Percentiles rank a stretch among this genome's conserved stretches.
Evolutionary conservation across 305 asterid species (phyloP).

Genomic region (Fraxinus greggii): DNA sequence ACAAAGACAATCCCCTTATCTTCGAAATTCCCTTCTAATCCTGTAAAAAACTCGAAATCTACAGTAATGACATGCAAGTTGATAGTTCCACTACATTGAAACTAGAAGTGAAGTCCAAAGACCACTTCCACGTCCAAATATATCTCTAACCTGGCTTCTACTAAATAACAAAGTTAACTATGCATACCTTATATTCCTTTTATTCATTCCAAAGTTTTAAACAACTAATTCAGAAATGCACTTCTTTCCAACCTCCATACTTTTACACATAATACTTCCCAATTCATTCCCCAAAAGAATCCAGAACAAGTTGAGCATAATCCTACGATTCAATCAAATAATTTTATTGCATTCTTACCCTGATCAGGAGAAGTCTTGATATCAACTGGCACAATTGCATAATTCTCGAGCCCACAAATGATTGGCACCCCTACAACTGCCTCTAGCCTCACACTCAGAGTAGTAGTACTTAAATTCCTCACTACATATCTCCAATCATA

Average conservation of each 20-base stretch:
- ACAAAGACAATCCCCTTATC: neutral
- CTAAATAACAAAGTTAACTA: neutral
- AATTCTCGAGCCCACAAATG: conserved; percentile 90
- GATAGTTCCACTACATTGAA: neutral
- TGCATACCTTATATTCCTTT: neutral
- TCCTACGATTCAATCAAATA: neutral
- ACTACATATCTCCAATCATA: conserved; percentile 76
- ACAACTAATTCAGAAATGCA: neutral
- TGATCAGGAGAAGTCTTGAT: conserved; percentile 71
- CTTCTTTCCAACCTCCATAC: conserved; percentile 7
- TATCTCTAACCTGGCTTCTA: neutral
- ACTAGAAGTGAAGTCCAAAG: neutral
- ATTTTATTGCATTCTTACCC: conserved; percentile 41
- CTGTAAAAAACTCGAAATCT: neutral
- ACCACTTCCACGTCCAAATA: neutral
- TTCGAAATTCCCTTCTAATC: neutral
- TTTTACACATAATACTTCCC: neutral
- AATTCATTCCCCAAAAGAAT: neutral
- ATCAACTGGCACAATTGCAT: conserved; percentile 85
- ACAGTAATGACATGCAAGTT: neutral
- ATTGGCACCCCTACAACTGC: conserved; percentile 69
- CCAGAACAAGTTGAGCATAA: conserved; percentile 11
- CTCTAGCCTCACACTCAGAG: conserved; percentile 63
- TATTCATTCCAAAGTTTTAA: neutral
- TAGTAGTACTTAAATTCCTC: conserved; percentile 68